These are phyloP conservation scores for Talaromyces sp. DNA, from an alignment of 2,329 filamentous ascomycete genomes.

Conservation along the genomic window DNA sequence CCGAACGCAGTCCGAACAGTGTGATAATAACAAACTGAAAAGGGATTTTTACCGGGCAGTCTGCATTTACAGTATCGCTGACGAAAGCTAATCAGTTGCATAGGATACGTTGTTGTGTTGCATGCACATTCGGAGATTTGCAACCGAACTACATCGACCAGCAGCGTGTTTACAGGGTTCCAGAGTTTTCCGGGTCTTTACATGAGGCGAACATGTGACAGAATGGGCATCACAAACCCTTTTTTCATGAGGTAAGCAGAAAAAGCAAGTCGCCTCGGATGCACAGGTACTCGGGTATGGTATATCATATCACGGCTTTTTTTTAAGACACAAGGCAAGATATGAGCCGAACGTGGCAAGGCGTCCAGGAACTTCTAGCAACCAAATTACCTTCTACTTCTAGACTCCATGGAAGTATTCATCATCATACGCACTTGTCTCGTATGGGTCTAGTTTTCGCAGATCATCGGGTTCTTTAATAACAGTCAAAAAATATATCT, in stretches of 20 bases:
- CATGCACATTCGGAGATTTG: constrained; percentile 9
- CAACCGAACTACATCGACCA: constrained; percentile 7
- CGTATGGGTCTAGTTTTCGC: not conserved
- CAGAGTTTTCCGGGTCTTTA: not conserved
- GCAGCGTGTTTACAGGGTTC: constrained; percentile 12
- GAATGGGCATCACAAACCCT: constrained; percentile 4
- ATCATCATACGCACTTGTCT: not conserved
- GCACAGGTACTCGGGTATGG: not conserved
- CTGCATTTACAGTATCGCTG: not conserved
- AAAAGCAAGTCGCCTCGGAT: not conserved
- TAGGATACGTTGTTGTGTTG: not conserved
- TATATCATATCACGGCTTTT: not conserved
- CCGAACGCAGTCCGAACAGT: not conserved
- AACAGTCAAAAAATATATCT: not conserved
- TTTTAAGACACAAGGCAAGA: not conserved
- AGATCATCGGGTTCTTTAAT: not conserved
- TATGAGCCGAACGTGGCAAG: not conserved
- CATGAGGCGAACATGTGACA: constrained; percentile 1
- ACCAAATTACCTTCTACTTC: not conserved
- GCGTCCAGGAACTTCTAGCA: not conserved
- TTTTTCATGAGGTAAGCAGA: not conserved
- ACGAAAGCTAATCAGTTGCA: not conserved
- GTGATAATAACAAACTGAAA: not conserved
- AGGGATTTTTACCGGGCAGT: not conserved
- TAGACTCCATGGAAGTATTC: not conserved